A percentile compares a stretch with the other conserved stretches of the same genome.
phyloP scores from a whole-genome alignment of 306 rosid genomes.

The Hippophae tibetana region DNA sequence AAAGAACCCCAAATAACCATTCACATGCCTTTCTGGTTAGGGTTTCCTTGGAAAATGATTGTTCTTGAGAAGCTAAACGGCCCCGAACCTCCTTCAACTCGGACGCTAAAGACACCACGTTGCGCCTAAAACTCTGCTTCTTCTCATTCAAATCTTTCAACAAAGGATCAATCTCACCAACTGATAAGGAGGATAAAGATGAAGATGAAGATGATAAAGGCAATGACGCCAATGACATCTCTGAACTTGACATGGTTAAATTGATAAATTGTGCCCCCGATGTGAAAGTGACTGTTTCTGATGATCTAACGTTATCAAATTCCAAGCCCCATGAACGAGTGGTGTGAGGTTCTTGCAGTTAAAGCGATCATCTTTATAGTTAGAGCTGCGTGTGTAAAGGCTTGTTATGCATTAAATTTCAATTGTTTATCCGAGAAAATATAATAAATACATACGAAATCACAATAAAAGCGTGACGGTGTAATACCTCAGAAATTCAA shows the following conservation, averaged over 20 bases:
- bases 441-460: not conserved
- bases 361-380: constrained; percentile 20
- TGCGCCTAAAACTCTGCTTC: constrained; percentile 78
- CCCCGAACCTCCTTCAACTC: constrained; percentile 80
- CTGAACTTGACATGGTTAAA: constrained; percentile 46
- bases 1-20: constrained; percentile 14
- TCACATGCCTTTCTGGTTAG: constrained; percentile 67
- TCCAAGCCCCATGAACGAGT: constrained; percentile 17
- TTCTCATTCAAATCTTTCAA: constrained; percentile 77
- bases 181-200: constrained; percentile 13
- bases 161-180: constrained; percentile 62
- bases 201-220: constrained; percentile 18
- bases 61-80: constrained; percentile 76
- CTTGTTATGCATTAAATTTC: constrained; percentile 38
- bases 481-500: constrained; percentile 1
- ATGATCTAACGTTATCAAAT: constrained; percentile 12
- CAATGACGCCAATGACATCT: constrained; percentile 27
- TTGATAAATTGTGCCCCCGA: not conserved
- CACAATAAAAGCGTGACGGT: constrained; percentile 17
- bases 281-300: constrained; percentile 2
- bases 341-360: constrained; percentile 16
- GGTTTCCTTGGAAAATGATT: constrained; percentile 57
- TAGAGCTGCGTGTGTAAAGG: constrained; percentile 41
- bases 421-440: constrained; percentile 11
- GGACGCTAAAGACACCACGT: constrained; percentile 78